A percentile compares a stretch with the other conserved stretches of the same genome.
Evolutionary conservation across 2,329 filamentous ascomycete species (phyloP).

Genomic region (Cytospora piceicola): DNA sequence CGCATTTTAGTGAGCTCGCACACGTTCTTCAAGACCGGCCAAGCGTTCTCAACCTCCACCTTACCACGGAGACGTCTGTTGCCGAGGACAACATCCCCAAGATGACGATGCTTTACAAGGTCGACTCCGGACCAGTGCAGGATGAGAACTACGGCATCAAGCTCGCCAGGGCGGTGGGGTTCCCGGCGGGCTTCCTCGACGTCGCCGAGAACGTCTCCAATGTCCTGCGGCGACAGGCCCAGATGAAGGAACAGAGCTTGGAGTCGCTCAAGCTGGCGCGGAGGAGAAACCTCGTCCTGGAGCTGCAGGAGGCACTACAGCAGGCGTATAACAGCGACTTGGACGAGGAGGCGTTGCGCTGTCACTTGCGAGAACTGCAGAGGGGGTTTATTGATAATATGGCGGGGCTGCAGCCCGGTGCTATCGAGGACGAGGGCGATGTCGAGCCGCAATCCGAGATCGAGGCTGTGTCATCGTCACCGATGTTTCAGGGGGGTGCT

Average conservation of each 20-base stretch:
- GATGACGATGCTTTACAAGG: slow-evolving; percentile 88
- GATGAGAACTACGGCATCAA: slow-evolving; percentile 83
- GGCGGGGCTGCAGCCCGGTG: slow-evolving; percentile 60
- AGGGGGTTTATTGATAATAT: slow-evolving; percentile 75
- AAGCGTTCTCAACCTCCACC: slow-evolving; percentile 82
- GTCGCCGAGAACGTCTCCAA: slow-evolving; percentile 69
- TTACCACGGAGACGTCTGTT: slow-evolving; percentile 68
- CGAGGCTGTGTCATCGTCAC: not conserved
- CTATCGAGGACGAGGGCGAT: not conserved
- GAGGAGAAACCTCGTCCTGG: slow-evolving; percentile 74
- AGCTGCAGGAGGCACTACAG: slow-evolving; percentile 71
- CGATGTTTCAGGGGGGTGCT: not conserved
- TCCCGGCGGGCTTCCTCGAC: slow-evolving; percentile 70
- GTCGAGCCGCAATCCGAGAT: not conserved
- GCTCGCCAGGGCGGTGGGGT: slow-evolving; percentile 73
- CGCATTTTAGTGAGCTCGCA: slow-evolving; percentile 86
- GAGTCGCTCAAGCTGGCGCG: slow-evolving; percentile 61
- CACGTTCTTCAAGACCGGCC: slow-evolving; percentile 73
- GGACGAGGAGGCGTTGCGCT: slow-evolving; percentile 63
- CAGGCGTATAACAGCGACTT: slow-evolving; percentile 70
- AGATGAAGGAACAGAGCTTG: slow-evolving; percentile 62
- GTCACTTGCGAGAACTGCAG: slow-evolving; percentile 70
- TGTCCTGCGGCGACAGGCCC: slow-evolving; percentile 61
- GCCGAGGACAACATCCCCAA: slow-evolving; percentile 55
- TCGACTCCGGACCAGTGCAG: slow-evolving; percentile 71